phyloP scores from a whole-genome alignment of 73 alveolate species.

The Symbiodinium pilosum region DNA sequence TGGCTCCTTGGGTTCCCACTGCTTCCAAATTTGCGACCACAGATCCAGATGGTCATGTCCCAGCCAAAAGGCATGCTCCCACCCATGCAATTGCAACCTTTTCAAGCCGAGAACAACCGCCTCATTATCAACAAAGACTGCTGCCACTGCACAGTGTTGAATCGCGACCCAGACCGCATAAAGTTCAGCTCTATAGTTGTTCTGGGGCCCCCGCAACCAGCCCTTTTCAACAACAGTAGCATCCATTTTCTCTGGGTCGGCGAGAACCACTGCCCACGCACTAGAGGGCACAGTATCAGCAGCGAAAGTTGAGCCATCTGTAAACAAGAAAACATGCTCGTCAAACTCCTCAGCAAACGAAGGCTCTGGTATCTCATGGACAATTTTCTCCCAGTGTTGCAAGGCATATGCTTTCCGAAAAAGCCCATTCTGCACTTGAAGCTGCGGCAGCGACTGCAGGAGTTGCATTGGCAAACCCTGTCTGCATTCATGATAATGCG shows the following conservation, averaged over 20 bases:
- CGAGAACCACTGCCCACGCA: not conserved
- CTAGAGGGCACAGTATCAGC: not conserved
- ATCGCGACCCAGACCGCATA: not conserved
- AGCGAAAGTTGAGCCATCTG: not conserved
- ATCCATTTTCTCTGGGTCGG: not conserved
- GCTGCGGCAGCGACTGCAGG: not conserved
- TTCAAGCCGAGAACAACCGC: not conserved
- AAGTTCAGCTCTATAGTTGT: not conserved
- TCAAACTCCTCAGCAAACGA: not conserved
- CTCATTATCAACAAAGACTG: not conserved
- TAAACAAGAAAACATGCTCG: not conserved
- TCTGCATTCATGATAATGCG: not conserved
- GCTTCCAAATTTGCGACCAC: not conserved
- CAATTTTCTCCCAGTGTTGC: not conserved
- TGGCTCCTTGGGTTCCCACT: too few species aligned
- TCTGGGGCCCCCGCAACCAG: not conserved
- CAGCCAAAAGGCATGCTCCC: not conserved
- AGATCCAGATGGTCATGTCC: not conserved
- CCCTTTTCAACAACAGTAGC: not conserved
- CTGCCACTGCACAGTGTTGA: not conserved
- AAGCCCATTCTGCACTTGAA: not conserved
- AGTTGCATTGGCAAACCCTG: not conserved
- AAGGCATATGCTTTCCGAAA: not conserved
- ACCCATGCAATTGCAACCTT: not conserved
- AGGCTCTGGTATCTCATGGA: not conserved